Evolutionary conservation across 306 rosid genomes (phyloP), one percentile per base, ranked within the genome.

Genomic region (Crotalaria pallida): DNA sequence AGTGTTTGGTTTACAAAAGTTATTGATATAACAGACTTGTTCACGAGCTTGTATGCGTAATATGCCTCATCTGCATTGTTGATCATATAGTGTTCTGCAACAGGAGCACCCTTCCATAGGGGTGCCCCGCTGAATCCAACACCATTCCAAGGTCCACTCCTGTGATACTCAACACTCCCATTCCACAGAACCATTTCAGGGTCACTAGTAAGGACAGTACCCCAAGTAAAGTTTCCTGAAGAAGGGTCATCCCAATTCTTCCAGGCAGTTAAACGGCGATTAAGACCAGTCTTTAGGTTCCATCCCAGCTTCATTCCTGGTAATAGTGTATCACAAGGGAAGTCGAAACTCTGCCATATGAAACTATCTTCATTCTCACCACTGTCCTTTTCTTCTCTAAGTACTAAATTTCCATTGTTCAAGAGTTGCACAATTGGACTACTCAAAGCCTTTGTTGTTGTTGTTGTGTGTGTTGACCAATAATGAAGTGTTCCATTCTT

Each of bases 311-410:
- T 82, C 89, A 82, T 82, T 15, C 44, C 77, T 2, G 75, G 72
- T 12, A 79, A 73, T 8, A 73, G 24, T 15, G 86, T 75, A 18
- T 84, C 80, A 12, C 72, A 40, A 0, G 90, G 90, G 52, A 83
- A 65, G 17, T 86, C 87, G 7, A 80, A 80, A 66, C 89, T 80
- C 15, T 84, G 81, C 88, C 86, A 84, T 47, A 77, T 41, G 18
- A 67, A 79, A 5, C 16, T 61, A 4, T 34, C 40, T 34, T 34
- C 40, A 34, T 34, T 58, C 2, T 10, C 11, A 1, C 2, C 5
- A 2, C 0, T 41, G 34, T 75, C 76, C 3, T 55, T 29, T 17
- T 22, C 64, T 4, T 73, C 77, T 33, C 61, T 73, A 26, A 85
- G 47, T n/a, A 85, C 82, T 24, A 85, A 73, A 62, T 85, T 85